Evolutionary conservation across 306 rosid genomes (phyloP), one percentile per base, ranked within the genome.

Genomic region (Cucumis sativus): DNA sequence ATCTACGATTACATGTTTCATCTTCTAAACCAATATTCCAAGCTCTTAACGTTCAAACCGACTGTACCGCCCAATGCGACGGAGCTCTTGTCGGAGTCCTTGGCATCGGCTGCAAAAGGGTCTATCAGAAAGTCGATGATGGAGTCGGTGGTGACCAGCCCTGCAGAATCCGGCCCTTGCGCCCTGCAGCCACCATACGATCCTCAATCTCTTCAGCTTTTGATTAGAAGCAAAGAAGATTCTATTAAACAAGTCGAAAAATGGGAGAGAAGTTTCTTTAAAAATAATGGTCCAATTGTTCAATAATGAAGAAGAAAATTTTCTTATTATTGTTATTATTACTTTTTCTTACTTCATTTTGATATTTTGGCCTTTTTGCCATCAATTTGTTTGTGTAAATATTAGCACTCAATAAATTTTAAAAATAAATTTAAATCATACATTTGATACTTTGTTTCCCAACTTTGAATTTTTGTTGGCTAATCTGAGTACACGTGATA

Each of bases 1-100:
- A 89, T 93, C 21, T 93, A 91, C 30, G 97, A 91, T 75, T 91
- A 91, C 91, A 89, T 93, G 97, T 89, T 87, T 79, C 96, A 89
- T 86, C 89, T 93, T 23, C 40, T 93, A 21, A 89, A 75, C 72
- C 80, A 83, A 30, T 87, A 91, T 57, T 88, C 88, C 7, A 91
- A 89, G 78, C 96, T 93, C 49, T 81, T 93, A 2, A 82, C 75
- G 41, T 91, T 88, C 86, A 85, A 84, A 85, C 97, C 97, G n/a
- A 35, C 81, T 21, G 35, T 80, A 30, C 92, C 91, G 25, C 33
- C 17, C 0, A 73, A 84, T 21, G 93, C 96, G 13, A 7, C 77
- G 23, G 95, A 93, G 58, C 81, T 91, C 63, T 91, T 92, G 71
- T 87, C 84, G 15, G 97, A 93, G 55, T 77, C 97, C 20, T 87